phyloP scores from a whole-genome alignment of 352 stramenopile genomes.

The Globisporangium yorkense region DNA sequence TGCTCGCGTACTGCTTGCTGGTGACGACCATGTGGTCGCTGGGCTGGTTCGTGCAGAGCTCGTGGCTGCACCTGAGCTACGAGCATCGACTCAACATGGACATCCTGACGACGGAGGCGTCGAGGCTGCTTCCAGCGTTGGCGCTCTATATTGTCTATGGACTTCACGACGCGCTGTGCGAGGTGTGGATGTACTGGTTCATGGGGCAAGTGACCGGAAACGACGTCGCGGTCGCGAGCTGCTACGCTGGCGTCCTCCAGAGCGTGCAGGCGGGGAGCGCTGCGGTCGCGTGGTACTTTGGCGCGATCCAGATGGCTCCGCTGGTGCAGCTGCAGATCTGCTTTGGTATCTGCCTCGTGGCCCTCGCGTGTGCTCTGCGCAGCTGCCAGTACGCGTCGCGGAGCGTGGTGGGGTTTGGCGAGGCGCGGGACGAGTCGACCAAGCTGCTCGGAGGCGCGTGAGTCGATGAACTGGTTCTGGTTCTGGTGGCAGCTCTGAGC shows the following conservation, averaged over 20 bases:
- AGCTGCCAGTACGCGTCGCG: constrained; percentile 2
- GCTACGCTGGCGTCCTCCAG: constrained; percentile 71
- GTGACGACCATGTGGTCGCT: constrained; percentile 35
- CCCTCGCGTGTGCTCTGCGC: constrained; percentile 10
- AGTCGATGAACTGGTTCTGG: too few relatives aligned
- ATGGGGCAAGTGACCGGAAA: constrained; percentile 41
- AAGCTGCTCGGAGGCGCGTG: neutral
- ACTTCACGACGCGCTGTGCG: constrained; percentile 64
- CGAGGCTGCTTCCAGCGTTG: constrained; percentile 13
- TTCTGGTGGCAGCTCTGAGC: too few relatives aligned
- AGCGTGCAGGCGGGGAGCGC: constrained; percentile 38
- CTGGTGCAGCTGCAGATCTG: constrained; percentile 28
- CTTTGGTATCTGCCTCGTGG: constrained; percentile 23
- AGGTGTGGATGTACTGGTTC: constrained; percentile 81
- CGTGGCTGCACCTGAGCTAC: constrained; percentile 20
- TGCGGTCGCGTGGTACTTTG: constrained; percentile 32
- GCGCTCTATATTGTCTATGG: constrained; percentile 67
- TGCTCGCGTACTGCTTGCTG: constrained; percentile 17
- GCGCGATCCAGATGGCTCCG: constrained; percentile 16
- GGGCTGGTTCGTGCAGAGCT: constrained; percentile 20
- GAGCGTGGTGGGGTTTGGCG: neutral
- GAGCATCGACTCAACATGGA: constrained; percentile 18
- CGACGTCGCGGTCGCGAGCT: constrained; percentile 26
- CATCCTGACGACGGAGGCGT: constrained; percentile 4
- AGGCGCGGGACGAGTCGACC: neutral